Evolutionary conservation across 441 rosid genomes (phyloP), one percentile per base, ranked within the genome.

Genomic region (Lepidium campestre): DNA sequence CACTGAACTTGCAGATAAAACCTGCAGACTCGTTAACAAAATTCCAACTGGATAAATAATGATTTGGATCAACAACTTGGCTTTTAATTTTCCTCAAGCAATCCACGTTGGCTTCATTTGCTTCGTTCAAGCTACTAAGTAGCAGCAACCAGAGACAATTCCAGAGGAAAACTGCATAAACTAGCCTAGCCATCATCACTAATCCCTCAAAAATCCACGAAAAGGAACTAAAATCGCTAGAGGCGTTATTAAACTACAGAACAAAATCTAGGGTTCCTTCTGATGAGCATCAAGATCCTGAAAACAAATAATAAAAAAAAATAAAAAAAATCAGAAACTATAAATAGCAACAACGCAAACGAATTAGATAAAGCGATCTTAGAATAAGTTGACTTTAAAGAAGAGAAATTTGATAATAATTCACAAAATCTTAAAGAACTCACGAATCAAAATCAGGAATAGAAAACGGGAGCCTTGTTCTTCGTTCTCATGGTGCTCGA

Each of bases 21-120:
- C 94, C 94, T 36, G 65, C 81, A 11, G 86, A 79, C 3, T n/a
- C 2, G 75, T 83, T 90, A 11, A 71, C 13, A 70, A 87, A 90
- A 47, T 74, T 57, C 96, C 96, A 90, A 7, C 80, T 45, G 9
- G 57, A 72, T 73, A 89, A 74, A 75, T 76, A 70, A 7, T 7
- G 31, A 1, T 53, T 31, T 65, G 97, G 93, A 65, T 82, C 92
- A 15, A 65, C 1, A 2, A 88, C 67, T 13, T 82, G 62, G 0
- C 7, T 17, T 29, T 36, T 48, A 42, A 88, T 54, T 54, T 50
- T 72, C 56, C 1, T 62, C 77, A 88, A 68, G 76, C 94, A 85
- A 44, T 61, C 10, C 8, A 85, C 37, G 76, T 85, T 80, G 2
- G 48, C 45, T 36, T 58, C 58, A 19, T 58, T 17, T 12, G 81